These are phyloP conservation scores for Ambrosia trifida DNA, from an alignment of 129 eudicot genomes.

Conservation along the genomic window DNA sequence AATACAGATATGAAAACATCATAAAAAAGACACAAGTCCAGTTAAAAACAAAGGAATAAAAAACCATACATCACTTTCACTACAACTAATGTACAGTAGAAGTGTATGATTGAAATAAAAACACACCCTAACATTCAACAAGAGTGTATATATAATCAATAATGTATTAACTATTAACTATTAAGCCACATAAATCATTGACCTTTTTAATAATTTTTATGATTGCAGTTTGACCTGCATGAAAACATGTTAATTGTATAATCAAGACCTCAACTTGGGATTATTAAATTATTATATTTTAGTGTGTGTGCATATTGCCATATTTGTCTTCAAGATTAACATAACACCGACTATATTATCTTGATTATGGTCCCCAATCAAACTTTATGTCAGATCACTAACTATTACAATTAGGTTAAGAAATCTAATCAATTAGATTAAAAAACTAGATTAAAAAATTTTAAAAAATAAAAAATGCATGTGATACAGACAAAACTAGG, in stretches of 20 bases:
- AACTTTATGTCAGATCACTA: slow-evolving; percentile 24
- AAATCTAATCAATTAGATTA: slow-evolving; percentile 26
- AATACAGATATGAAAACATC: slow-evolving; percentile 27
- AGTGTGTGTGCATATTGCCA: background rate
- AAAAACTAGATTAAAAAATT: background rate
- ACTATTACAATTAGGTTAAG: slow-evolving; percentile 13
- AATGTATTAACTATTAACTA: background rate
- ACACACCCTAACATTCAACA: slow-evolving; percentile 26
- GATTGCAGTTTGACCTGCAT: slow-evolving; percentile 14
- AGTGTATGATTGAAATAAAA: slow-evolving; percentile 24
- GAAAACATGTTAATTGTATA: background rate
- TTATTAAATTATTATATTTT: slow-evolving; percentile 4
- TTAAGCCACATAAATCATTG: slow-evolving; percentile 27
- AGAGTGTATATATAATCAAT: background rate
- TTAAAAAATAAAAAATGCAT: background rate
- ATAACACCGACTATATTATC: slow-evolving; percentile 21
- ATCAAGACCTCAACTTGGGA: slow-evolving; percentile 15
- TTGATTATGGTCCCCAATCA: slow-evolving; percentile 27
- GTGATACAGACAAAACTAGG: slow-evolving; percentile 19
- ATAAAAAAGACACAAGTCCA: background rate
- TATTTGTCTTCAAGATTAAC: slow-evolving; percentile 2
- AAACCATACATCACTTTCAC: slow-evolving; percentile 37
- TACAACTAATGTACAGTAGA: slow-evolving; percentile 38
- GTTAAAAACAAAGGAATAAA: slow-evolving; percentile 1
- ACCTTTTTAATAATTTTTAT: slow-evolving; percentile 19